Percentiles rank a stretch among this genome's conserved stretches.
Evolutionary conservation across 805 yeast genomes (phyloP).

Genomic region (Deakozyma indianensis): DNA sequence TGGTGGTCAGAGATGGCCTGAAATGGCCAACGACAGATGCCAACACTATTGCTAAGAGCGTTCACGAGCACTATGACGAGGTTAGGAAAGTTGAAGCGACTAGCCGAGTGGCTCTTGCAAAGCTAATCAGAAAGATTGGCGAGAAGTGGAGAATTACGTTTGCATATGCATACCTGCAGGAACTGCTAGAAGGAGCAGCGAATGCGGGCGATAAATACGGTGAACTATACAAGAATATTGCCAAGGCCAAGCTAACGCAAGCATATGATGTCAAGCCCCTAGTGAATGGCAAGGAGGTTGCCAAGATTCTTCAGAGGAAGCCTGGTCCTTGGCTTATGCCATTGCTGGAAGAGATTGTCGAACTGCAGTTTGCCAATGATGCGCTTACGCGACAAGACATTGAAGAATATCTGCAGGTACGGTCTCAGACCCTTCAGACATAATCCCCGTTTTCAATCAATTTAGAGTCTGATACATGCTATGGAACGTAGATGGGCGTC

Average conservation of each 20-base stretch:
- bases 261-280: slow-evolving; percentile 45
- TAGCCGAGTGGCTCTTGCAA: slow-evolving; percentile 36
- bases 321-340: slow-evolving; percentile 82
- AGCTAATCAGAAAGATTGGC: slow-evolving; percentile 39
- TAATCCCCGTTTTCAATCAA: slow-evolving; percentile 6
- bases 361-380: slow-evolving; percentile 75
- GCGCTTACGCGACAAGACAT: slow-evolving; percentile 38
- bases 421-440: not conserved
- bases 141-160: slow-evolving; percentile 33
- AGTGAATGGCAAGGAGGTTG: slow-evolving; percentile 56
- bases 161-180: slow-evolving; percentile 21
- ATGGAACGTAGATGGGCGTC: too few species aligned
- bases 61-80: slow-evolving; percentile 21
- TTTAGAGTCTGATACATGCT: too few species aligned
- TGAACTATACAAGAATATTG: slow-evolving; percentile 17
- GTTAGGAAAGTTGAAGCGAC: slow-evolving; percentile 14
- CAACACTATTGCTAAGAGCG: slow-evolving; percentile 33
- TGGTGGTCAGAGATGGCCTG: slow-evolving; percentile 54
- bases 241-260: slow-evolving; percentile 23
- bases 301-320: slow-evolving; percentile 35
- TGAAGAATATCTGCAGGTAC: slow-evolving; percentile 21
- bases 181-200: slow-evolving; percentile 18
- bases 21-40: slow-evolving; percentile 46
- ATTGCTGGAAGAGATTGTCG: slow-evolving; percentile 38
- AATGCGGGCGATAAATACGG: slow-evolving; percentile 11